Base-by-base conservation (phyloP, 495 filamentous ascomycete genomes). In the Penicillium pancosmium region DNA sequence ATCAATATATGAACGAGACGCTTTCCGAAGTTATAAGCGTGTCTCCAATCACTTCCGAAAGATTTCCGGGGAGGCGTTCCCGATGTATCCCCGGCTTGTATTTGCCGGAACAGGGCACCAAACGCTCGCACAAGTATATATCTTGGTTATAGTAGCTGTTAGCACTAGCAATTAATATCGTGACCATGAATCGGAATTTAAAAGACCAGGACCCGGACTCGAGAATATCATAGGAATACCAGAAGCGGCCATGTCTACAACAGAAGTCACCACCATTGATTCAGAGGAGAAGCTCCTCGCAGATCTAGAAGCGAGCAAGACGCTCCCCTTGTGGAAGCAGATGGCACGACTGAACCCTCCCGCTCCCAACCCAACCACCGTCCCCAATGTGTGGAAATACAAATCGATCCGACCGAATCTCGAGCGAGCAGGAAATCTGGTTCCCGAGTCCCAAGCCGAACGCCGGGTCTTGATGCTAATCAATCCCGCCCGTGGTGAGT, bases 391-490 rank as follows among this genome's bases (percentile, higher is more conserved):
- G 7, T 80, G 79, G 79, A 62, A 63, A 18, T 80, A 80, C 56
- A 62, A 76, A 2, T 47, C 66, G 13, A 72, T 82, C 15, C 64
- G 72, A 6, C 75, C 78, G 1, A 68, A 73, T 48, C 65, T 82
- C 4, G 58, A 77, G 31, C 61, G 69, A 33, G 73, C 79, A 0
- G 77, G 78, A 0, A 64, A 78, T 9, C 61, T 80, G 18, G 63
- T 80, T 31, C 68, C 63, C 1, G 77, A 73, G 23, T 68, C 72
- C n/a, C 67, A 80, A 50, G 78, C 78, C 8, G 79, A 82, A 52
- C 52, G 79, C 38, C 59, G 79, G 36, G 79, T 82, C 4, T 60
- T 79, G 21, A 82, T 80, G 79, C 61, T 82, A 4, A 65, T 79
- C 18, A 82, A 82, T 56, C 79, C 79, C 11, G 66, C 70, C 38